A percentile compares a stretch with the other conserved stretches of the same genome.
phyloP scores from a whole-genome alignment of 2,329 filamentous ascomycete species.

The Aspergillus piperis region DNA sequence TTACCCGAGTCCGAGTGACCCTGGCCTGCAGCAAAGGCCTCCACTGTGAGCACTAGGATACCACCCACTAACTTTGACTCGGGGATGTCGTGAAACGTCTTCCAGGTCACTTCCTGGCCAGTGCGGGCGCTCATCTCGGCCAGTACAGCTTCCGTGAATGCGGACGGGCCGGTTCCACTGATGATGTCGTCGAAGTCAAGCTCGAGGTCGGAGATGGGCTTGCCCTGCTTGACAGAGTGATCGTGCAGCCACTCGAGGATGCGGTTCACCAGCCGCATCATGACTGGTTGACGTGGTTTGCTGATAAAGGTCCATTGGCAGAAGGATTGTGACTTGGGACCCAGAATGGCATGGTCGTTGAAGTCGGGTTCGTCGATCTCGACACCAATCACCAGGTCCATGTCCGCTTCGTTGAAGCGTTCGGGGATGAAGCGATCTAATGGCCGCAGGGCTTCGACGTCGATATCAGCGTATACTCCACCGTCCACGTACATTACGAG shows the following conservation, averaged over 20 bases:
- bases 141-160: constrained; percentile 67
- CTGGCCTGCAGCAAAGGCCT: constrained; percentile 72
- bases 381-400: constrained; percentile 69
- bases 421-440: constrained; percentile 63
- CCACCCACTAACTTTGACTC: constrained; percentile 67
- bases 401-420: constrained; percentile 62
- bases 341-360: constrained; percentile 64
- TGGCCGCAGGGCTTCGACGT: constrained; percentile 58
- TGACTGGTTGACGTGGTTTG: constrained; percentile 67
- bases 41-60: constrained; percentile 68
- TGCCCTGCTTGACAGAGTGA: constrained; percentile 60
- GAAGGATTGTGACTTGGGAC: constrained; percentile 68
- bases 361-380: constrained; percentile 72
- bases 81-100: constrained; percentile 64
- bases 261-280: constrained; percentile 67
- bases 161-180: constrained; percentile 70
- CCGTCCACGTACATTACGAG: constrained; percentile 69
- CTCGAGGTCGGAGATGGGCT: constrained; percentile 61
- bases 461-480: constrained; percentile 62
- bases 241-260: constrained; percentile 67
- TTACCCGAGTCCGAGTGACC: constrained; percentile 73
- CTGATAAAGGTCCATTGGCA: constrained; percentile 76
- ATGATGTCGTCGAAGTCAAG: constrained; percentile 74
- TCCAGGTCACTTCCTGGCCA: constrained; percentile 58
- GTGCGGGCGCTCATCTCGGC: constrained; percentile 60